These are phyloP conservation scores for Neofusicoccum sp. DNA, from an alignment of 2,329 filamentous ascomycete species.

Conservation along the genomic window DNA sequence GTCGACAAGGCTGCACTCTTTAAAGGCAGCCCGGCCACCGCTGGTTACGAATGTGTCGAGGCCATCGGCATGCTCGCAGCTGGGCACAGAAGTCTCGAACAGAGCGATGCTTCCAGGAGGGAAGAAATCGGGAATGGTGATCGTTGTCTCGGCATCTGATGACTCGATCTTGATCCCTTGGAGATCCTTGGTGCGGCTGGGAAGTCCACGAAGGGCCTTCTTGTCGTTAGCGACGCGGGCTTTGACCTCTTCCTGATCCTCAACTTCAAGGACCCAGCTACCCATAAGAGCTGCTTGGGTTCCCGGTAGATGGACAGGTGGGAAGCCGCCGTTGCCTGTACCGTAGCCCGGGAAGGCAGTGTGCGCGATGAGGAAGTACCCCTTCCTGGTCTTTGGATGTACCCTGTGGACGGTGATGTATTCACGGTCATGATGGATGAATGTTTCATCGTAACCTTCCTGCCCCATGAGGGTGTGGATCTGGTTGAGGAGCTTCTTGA, in stretches of 20 bases:
- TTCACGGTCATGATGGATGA: conserved; percentile 93
- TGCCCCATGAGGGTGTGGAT: conserved; percentile 96
- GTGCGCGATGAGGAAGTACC: conserved; percentile 93
- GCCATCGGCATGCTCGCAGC: conserved; percentile 77
- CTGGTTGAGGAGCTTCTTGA: conserved; percentile 91
- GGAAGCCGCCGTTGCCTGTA: conserved; percentile 77
- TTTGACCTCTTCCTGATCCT: conserved; percentile 69
- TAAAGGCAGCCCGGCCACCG: conserved; percentile 76
- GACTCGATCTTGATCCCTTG: conserved; percentile 70
- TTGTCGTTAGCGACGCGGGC: conserved; percentile 66
- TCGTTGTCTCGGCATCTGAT: conserved; percentile 71
- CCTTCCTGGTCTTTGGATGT: conserved; percentile 86
- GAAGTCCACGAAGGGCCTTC: conserved; percentile 73
- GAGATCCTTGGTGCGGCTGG: conserved; percentile 73
- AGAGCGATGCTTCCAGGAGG: conserved; percentile 91
- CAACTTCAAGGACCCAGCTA: conserved; percentile 89
- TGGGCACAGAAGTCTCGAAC: conserved; percentile 94
- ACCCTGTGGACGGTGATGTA: conserved; percentile 96
- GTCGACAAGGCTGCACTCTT: conserved; percentile 71
- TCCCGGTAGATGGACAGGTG: conserved; percentile 74
- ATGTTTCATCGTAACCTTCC: conserved; percentile 90
- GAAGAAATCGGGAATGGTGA: conserved; percentile 78
- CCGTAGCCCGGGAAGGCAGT: conserved; percentile 92
- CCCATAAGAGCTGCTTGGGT: conserved; percentile 84
- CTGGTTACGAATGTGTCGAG: conserved; percentile 84